Percentiles rank a stretch among this genome's conserved stretches.
Evolutionary conservation across 1,284 basidiomycete species (phyloP).

Genomic region (Leccinum ponderosum): DNA sequence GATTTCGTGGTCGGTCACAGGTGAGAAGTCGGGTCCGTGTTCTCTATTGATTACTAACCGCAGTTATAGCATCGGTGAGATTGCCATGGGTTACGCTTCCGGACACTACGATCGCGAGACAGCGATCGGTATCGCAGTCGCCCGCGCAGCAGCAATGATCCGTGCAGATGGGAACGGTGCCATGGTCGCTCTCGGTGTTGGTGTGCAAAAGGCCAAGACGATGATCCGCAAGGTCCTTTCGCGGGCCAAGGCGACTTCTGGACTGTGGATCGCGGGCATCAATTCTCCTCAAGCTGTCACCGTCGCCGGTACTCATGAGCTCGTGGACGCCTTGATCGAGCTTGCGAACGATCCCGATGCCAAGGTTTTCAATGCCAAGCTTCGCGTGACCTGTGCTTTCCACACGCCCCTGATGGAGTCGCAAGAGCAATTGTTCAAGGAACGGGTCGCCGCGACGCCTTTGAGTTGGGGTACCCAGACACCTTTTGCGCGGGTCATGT

Average conservation of each 20-base stretch:
- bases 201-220: constrained; percentile 31
- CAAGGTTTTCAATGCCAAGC: constrained; percentile 31
- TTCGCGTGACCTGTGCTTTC: constrained; percentile 31
- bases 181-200: constrained; percentile 35
- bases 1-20: constrained; percentile 34
- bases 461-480: constrained; percentile 22
- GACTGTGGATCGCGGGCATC: constrained; percentile 34
- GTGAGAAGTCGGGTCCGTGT: constrained; percentile 7
- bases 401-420: constrained; percentile 35
- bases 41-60: background rate
- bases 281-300: constrained; percentile 35
- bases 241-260: constrained; percentile 22
- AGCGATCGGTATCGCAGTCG: constrained; percentile 31
- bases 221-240: constrained; percentile 34
- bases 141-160: constrained; percentile 33
- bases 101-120: constrained; percentile 35
- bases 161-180: constrained; percentile 31
- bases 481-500: constrained; percentile 29
- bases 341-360: constrained; percentile 30
- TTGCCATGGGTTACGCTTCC: constrained; percentile 35
- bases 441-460: constrained; percentile 16
- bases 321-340: constrained; percentile 28
- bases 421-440: constrained; percentile 32
- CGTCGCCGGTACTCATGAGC: constrained; percentile 28
- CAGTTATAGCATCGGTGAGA: constrained; percentile 31